Percentiles rank a stretch among this genome's conserved stretches.
Evolutionary conservation across 352 stramenopile genomes (phyloP).

Genomic region (Pythium apleroticum): DNA sequence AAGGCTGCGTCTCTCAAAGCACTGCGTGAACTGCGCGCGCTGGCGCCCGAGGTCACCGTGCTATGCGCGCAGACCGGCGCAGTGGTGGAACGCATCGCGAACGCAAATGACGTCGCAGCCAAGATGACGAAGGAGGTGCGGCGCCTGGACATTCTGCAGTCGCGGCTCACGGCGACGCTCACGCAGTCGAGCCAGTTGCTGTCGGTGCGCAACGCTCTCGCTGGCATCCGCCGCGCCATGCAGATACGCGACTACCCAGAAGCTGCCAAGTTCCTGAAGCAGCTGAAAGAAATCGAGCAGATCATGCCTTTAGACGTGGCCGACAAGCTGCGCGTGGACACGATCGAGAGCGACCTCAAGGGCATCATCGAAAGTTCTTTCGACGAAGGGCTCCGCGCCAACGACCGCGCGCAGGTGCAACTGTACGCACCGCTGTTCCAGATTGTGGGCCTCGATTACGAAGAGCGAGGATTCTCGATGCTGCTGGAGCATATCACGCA

Average conservation of each 20-base stretch:
- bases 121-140: constrained; percentile 89
- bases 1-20: constrained; percentile 52
- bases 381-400: constrained; percentile 45
- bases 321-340: constrained; percentile 83
- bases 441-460: constrained; percentile 62
- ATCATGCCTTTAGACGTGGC: constrained; percentile 77
- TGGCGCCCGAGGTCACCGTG: constrained; percentile 68
- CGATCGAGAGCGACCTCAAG: constrained; percentile 83
- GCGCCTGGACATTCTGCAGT: constrained; percentile 79
- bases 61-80: constrained; percentile 75
- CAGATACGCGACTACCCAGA: constrained; percentile 68
- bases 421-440: constrained; percentile 80
- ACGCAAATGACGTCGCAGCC: constrained; percentile 87
- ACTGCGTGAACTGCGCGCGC: constrained; percentile 50
- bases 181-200: constrained; percentile 71
- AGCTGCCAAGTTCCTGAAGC: constrained; percentile 69
- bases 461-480: constrained; percentile 60
- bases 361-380: constrained; percentile 71
- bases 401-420: constrained; percentile 49
- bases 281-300: constrained; percentile 74
- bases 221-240: constrained; percentile 74
- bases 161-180: constrained; percentile 58
- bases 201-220: constrained; percentile 75
- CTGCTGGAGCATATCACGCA: constrained; percentile 50
- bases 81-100: constrained; percentile 81